These are phyloP conservation scores for Chytridium lagenaria DNA, from an alignment of 371 early-diverging fungal species.

Conservation along the genomic window DNA sequence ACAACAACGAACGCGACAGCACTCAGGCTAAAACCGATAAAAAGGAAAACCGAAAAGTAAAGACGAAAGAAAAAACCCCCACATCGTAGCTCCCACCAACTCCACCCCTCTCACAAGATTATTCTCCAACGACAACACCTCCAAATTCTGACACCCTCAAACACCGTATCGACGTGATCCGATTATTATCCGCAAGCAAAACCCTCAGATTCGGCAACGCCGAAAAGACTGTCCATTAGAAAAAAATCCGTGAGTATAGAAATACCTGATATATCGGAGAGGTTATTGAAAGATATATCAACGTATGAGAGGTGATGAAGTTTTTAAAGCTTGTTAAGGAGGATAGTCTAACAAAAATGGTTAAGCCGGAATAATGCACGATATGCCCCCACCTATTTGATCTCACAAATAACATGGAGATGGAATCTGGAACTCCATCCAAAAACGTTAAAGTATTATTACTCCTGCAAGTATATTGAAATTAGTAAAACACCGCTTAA, in stretches of 20 bases:
- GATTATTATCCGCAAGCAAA: not conserved
- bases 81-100: not conserved
- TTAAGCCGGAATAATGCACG: not conserved
- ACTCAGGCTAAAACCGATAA: too few species aligned
- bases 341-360: conserved; percentile 3
- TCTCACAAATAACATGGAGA: not conserved
- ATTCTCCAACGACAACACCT: not conserved
- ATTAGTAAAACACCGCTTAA: not conserved
- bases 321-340: conserved; percentile 9
- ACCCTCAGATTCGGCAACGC: not conserved
- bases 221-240: not conserved
- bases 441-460: not conserved
- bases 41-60: not conserved
- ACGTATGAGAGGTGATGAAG: conserved; percentile 8
- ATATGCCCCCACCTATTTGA: not conserved
- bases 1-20: too few species aligned
- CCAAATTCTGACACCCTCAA: not conserved
- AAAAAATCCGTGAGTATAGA: conserved; percentile 21
- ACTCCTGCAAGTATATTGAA: not conserved
- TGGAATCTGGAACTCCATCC: not conserved
- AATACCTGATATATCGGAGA: conserved; percentile 27
- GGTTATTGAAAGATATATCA: conserved; percentile 18
- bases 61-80: not conserved
- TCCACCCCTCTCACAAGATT: not conserved
- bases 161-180: not conserved